A percentile compares a stretch with the other conserved stretches of the same genome.
phyloP scores from a whole-genome alignment of 1,284 basidiomycete species.

The Omphalotus olearius region DNA sequence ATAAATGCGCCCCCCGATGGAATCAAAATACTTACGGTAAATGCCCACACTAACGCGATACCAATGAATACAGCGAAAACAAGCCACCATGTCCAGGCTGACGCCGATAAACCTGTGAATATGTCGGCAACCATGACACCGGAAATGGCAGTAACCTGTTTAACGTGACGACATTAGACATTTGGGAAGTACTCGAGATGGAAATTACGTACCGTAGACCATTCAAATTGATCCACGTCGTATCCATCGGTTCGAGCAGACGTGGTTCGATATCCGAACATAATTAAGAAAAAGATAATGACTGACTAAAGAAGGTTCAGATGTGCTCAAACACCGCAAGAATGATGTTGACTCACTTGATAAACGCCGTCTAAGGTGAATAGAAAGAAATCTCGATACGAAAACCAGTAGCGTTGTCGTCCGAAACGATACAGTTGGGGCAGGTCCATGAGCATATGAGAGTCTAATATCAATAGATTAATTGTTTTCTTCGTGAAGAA shows the following conservation, averaged over 20 bases:
- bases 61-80: conserved; percentile 83
- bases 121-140: conserved; percentile 83
- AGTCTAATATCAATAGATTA: conserved; percentile 43
- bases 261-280: conserved; percentile 79
- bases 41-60: conserved; percentile 69
- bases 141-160: conserved; percentile 77
- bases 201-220: conserved; percentile 64
- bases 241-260: conserved; percentile 80
- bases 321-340: neutral
- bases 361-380: conserved; percentile 89
- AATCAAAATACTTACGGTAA: conserved; percentile 54
- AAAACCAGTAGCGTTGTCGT: conserved; percentile 84
- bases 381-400: conserved; percentile 67
- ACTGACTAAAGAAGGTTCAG: conserved; percentile 56
- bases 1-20: neutral
- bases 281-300: conserved; percentile 85
- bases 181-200: neutral
- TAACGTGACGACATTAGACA: neutral
- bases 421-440: conserved; percentile 92
- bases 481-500: neutral
- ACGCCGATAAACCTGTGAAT: conserved; percentile 88
- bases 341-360: conserved; percentile 54
- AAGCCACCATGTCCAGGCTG: conserved; percentile 93
- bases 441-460: conserved; percentile 87
- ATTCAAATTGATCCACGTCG: conserved; percentile 79